phyloP scores from a whole-genome alignment of 441 rosid genomes.

The Aleurites moluccanus region DNA sequence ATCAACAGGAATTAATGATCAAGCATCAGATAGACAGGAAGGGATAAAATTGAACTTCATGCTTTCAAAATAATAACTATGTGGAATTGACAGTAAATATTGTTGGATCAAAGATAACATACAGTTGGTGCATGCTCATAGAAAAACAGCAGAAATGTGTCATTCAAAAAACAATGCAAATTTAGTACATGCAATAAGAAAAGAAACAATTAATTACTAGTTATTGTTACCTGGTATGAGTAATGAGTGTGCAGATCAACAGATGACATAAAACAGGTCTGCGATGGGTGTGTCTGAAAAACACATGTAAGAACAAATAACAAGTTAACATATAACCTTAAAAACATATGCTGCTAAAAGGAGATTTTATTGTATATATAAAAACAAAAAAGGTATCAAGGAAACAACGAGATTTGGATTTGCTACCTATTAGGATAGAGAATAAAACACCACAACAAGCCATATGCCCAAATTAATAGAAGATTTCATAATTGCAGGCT shows the following conservation, averaged over 20 bases:
- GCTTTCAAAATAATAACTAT: neutral
- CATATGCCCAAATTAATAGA: neutral
- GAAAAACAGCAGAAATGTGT: neutral
- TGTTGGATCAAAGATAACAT: neutral
- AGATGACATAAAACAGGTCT: constrained; percentile 98
- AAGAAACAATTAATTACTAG: neutral
- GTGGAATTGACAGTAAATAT: constrained; percentile 2
- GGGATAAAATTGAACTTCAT: neutral
- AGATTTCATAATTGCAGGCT: constrained; percentile 3
- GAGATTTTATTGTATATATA: neutral
- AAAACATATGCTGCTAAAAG: neutral
- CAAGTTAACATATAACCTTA: neutral
- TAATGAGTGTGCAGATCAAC: constrained; percentile 98
- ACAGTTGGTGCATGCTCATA: neutral
- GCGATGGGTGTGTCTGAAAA: constrained; percentile 93
- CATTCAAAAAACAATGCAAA: neutral
- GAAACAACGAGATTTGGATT: neutral
- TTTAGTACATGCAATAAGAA: neutral
- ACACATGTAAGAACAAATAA: constrained; percentile 24
- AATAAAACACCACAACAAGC: neutral
- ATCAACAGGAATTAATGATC: neutral
- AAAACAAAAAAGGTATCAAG: neutral
- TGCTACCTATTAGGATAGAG: neutral
- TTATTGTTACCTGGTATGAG: constrained; percentile 69
- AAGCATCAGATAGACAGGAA: neutral